Evolutionary conservation across 331 rosid genomes (phyloP), one percentile per base, ranked within the genome.

Genomic region (Acacia pycnantha): DNA sequence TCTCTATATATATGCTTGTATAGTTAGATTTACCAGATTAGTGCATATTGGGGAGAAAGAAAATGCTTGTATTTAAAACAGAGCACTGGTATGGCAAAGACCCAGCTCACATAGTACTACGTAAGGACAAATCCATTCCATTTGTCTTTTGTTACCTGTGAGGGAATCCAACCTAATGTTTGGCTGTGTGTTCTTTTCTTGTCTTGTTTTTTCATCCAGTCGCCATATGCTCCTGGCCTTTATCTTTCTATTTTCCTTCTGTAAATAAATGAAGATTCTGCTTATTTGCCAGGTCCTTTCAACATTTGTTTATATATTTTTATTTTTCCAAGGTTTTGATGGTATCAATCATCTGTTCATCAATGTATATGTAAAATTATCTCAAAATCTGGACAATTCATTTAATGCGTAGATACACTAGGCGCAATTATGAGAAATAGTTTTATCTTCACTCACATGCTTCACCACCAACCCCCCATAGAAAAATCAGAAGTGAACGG

Each of bases 121-220:
- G 27, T 22, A 29, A 50, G 47, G 65, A 19, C 29, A 44, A 73
- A 29, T 73, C 65, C 37, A 29, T 29, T 51, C 47, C 31, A 35
- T 21, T 74, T 74, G 47, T 31, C 78, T 31, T n/a, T 11, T 51
- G 8, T 74, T 29, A 1, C 58, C 46, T 19, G 64, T 22, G 75
- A 24, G n/a, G 75, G 75, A 70, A 70, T 70, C 75, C 75, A 24
- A 43, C 56, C 75, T 70, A 70, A 43, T 70, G 56, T 70, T 70
- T 13, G 54, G 35, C 74, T 43, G 0, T 44, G 27, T 46, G 41
- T 24, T 44, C 35, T 44, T 43, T 43, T 22, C 54, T 14, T n/a
- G 47, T 73, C 18, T 10, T 8, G 3, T 67, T 67, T 67, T 66
- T 67, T 35, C 47, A 18, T 35, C 47, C 72, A 13, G 11, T 31